Evolutionary conservation across 1,139 yeast species (phyloP).

Genomic region (Hyphopichia wangnamkhiaoensis): DNA sequence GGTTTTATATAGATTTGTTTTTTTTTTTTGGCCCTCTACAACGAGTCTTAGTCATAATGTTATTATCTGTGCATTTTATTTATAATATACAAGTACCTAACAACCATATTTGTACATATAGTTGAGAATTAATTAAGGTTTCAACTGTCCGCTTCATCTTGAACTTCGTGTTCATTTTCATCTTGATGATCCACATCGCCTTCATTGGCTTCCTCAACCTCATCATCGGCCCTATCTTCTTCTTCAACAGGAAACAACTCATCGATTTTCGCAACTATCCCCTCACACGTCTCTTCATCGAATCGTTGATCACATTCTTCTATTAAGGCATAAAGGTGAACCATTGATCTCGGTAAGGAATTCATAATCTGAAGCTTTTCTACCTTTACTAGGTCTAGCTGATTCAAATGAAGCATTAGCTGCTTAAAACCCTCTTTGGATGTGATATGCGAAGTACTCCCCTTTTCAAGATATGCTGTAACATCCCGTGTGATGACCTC

Average conservation of each 20-base stretch:
- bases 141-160: no score
- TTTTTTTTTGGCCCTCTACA: background rate
- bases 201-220: constrained; percentile 23
- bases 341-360: constrained; percentile 75
- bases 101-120: background rate
- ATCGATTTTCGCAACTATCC: constrained; percentile 51
- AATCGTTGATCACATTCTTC: constrained; percentile 93
- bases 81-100: constrained; percentile 7
- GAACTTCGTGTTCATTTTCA: constrained; percentile 6
- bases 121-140: no score
- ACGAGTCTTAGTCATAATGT: background rate
- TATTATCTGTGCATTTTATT: background rate
- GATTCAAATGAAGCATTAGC: constrained; percentile 54
- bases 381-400: constrained; percentile 68
- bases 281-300: constrained; percentile 58
- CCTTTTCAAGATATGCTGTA: constrained; percentile 47
- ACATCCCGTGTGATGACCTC: constrained; percentile 73
- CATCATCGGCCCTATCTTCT: constrained; percentile 35
- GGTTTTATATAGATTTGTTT: constrained; percentile 20
- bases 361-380: constrained; percentile 86
- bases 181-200: constrained; percentile 16
- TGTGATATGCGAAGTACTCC: constrained; percentile 44
- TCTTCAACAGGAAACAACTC: constrained; percentile 50
- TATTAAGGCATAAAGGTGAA: constrained; percentile 72
- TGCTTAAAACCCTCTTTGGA: constrained; percentile 49